Conservation (phyloP, 108 stramenopile genomes). For the Nitzschia palea region DNA sequence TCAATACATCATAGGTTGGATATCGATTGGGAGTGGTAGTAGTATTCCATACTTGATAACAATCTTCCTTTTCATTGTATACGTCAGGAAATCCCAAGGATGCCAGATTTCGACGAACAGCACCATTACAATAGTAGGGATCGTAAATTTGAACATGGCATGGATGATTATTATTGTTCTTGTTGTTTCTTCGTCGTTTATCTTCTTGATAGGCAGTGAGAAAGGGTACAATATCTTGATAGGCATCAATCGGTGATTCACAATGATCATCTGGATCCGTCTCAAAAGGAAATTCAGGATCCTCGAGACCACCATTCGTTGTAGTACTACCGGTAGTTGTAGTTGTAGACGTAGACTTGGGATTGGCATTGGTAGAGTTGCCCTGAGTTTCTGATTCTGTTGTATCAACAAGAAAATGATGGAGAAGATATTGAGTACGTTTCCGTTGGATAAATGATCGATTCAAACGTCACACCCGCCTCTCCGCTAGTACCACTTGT, state of each 20-base stretch:
- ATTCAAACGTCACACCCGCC: slow-evolving; percentile 70
- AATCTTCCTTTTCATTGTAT: slow-evolving; percentile 84
- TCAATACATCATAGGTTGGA: slow-evolving; percentile 80
- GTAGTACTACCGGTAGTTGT: background rate
- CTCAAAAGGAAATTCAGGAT: slow-evolving; percentile 68
- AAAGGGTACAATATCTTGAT: slow-evolving; percentile 82
- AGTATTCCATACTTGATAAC: slow-evolving; percentile 63
- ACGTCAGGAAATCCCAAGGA: slow-evolving; percentile 88
- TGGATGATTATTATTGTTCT: background rate
- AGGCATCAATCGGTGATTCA: slow-evolving; percentile 91
- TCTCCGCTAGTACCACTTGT: too few relatives aligned
- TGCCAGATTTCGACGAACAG: slow-evolving; percentile 67
- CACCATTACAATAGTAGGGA: slow-evolving; percentile 97
- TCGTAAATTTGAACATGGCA: slow-evolving; percentile 78
- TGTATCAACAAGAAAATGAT: slow-evolving; percentile 14
- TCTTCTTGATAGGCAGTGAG: slow-evolving; percentile 32
- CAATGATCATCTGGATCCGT: slow-evolving; percentile 93
- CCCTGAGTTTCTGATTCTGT: too few relatives aligned
- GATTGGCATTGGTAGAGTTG: too few relatives aligned
- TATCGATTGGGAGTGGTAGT: slow-evolving; percentile 40
- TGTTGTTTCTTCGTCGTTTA: background rate
- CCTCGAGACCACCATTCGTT: background rate
- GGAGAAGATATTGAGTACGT: slow-evolving; percentile 64
- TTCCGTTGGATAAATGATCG: slow-evolving; percentile 36
- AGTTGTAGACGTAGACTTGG: background rate